A percentile compares a stretch with the other conserved stretches of the same genome.
These are phyloP conservation scores for Sisymbrium irio DNA, from an alignment of 345 rosid species.

Conservation along the genomic window DNA sequence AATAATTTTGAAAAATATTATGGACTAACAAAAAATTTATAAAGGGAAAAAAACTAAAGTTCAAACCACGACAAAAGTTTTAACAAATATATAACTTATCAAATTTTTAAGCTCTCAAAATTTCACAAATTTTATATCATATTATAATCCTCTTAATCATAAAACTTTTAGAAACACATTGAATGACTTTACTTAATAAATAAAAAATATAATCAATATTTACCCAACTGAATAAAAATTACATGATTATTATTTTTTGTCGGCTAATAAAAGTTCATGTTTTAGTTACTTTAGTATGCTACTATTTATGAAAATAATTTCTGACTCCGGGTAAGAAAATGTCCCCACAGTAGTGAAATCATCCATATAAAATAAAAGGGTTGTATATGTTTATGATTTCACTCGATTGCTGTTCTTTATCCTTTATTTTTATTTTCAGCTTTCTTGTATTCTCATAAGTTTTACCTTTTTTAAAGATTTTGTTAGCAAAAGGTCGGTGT, in stretches of 20 bases:
- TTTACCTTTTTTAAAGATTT: not conserved
- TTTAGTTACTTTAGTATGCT: not conserved
- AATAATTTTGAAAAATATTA: too few relatives aligned
- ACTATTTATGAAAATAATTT: not conserved
- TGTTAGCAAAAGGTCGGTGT: slow-evolving; percentile 20
- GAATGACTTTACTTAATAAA: too few relatives aligned
- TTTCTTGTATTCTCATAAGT: slow-evolving; percentile 18
- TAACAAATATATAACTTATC: too few relatives aligned
- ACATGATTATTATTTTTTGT: too few relatives aligned
- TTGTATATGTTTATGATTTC: slow-evolving; percentile 14
- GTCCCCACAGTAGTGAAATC: not conserved
- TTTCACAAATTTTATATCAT: too few relatives aligned
- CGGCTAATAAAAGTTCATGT: not conserved
- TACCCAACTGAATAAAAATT: not conserved
- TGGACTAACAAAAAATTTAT: too few relatives aligned
- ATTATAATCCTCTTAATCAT: too few relatives aligned
- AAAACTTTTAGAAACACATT: too few relatives aligned
- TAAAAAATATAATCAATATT: not conserved
- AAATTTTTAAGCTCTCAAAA: too few relatives aligned
- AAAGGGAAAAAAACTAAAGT: too few relatives aligned
- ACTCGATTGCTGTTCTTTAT: slow-evolving; percentile 24
- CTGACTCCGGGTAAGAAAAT: not conserved
- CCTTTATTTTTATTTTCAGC: not conserved
- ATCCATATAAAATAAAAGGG: not conserved
- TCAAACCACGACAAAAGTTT: too few relatives aligned